Percentiles rank a stretch among this genome's conserved stretches.
phyloP scores from a whole-genome alignment of 345 rosid genomes.

The Excoecaria agallocha region DNA sequence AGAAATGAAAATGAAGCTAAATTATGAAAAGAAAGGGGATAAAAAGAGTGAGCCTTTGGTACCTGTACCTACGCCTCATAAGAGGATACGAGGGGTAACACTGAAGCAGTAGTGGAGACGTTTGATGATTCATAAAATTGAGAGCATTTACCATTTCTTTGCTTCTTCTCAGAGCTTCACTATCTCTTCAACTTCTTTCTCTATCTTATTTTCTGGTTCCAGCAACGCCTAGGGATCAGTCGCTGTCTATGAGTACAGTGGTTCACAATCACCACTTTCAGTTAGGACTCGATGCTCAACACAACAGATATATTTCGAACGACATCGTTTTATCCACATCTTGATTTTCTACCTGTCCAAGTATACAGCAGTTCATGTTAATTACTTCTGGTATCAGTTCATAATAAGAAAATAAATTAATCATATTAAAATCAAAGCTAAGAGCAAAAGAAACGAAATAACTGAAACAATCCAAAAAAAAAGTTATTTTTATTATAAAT shows the following conservation, averaged over 20 bases:
- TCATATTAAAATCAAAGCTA: too few relatives aligned
- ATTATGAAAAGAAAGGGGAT: neutral
- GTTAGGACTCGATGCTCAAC: too few relatives aligned
- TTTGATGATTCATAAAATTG: conserved; percentile 9
- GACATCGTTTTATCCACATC: too few relatives aligned
- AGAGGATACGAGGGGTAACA: conserved; percentile 28
- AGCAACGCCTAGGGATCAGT: neutral
- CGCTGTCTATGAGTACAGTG: neutral
- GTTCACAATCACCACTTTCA: too few relatives aligned
- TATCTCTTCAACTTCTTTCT: neutral
- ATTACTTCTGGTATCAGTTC: too few relatives aligned
- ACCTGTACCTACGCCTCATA: conserved; percentile 28
- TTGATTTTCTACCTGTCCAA: too few relatives aligned
- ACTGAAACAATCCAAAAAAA: too few relatives aligned
- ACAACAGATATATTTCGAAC: too few relatives aligned
- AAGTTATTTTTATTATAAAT: too few relatives aligned
- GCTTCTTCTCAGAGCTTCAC: neutral
- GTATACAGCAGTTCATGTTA: too few relatives aligned
- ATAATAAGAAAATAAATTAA: too few relatives aligned
- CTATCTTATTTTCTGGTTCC: neutral
- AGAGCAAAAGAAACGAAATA: neutral
- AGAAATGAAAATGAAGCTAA: neutral
- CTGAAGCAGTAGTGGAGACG: conserved; percentile 31
- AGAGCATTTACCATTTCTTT: conserved; percentile 31
- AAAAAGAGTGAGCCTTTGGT: neutral